Percentiles rank a stretch among this genome's conserved stretches.
phyloP scores from a whole-genome alignment of 495 filamentous ascomycete species.

The Hypomontagnella submonticulosa region DNA sequence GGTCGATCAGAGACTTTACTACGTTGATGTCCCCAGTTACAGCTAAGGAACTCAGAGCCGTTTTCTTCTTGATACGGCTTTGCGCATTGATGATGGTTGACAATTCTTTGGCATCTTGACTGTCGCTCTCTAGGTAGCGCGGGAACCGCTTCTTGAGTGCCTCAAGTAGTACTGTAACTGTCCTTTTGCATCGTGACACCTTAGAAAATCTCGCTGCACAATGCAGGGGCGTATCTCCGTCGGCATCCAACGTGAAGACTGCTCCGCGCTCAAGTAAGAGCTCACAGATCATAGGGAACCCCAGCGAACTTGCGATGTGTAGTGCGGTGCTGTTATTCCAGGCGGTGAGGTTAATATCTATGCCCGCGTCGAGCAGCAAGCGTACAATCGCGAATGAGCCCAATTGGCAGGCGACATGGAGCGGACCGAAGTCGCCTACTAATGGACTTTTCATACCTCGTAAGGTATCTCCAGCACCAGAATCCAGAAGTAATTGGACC shows the following conservation, averaged over 20 bases:
- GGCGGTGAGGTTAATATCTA: not conserved
- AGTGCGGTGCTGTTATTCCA: not conserved
- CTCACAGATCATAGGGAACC: slow-evolving; percentile 11
- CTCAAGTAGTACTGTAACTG: slow-evolving; percentile 3
- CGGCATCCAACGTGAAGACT: not conserved
- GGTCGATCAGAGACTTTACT: slow-evolving; percentile 8
- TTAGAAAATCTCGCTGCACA: slow-evolving; percentile 4
- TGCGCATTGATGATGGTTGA: slow-evolving; percentile 3
- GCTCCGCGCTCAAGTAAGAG: slow-evolving; percentile 8
- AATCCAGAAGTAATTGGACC: slow-evolving; percentile 15
- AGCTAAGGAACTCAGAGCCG: slow-evolving; percentile 6
- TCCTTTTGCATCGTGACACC: slow-evolving; percentile 2
- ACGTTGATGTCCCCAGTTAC: slow-evolving; percentile 7
- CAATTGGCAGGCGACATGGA: slow-evolving; percentile 38
- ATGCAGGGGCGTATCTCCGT: slow-evolving; percentile 2
- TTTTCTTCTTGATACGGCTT: not conserved
- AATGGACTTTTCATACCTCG: not conserved
- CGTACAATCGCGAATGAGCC: slow-evolving; percentile 28
- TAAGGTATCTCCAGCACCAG: slow-evolving; percentile 9
- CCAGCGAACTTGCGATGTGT: slow-evolving; percentile 6
- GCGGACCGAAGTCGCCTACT: slow-evolving; percentile 7
- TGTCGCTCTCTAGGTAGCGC: slow-evolving; percentile 3
- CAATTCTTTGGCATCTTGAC: slow-evolving; percentile 4
- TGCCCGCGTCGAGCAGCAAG: slow-evolving; percentile 28
- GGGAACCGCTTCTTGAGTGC: slow-evolving; percentile 11